Conservation (phyloP, 768 basidiomycete species). For the Pleurotus cornucopiae region DNA sequence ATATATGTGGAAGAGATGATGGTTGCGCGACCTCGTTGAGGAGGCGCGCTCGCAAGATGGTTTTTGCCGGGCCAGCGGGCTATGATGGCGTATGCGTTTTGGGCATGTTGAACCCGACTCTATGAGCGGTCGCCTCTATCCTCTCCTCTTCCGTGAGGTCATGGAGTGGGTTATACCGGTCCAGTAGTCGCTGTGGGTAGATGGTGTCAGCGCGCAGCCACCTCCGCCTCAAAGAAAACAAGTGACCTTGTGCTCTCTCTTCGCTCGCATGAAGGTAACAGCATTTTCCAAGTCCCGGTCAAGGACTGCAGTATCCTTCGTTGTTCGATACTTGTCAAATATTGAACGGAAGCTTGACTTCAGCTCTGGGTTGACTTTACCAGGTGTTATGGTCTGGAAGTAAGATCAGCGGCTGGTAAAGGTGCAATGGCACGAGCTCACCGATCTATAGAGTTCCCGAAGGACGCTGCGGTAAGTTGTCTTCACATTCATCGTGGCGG, state of each 20-base stretch:
- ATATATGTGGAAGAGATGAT: too few species aligned
- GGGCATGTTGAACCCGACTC: conserved; percentile 88
- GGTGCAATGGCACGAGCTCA: conserved; percentile 20
- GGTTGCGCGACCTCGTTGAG: too few species aligned
- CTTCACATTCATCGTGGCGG: not conserved
- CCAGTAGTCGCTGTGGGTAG: conserved; percentile 58
- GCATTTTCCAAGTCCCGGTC: conserved; percentile 54
- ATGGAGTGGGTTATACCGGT: conserved; percentile 82
- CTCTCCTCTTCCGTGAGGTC: conserved; percentile 79
- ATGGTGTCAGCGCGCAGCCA: not conserved
- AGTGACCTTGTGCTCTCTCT: conserved; percentile 73
- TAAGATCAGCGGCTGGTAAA: not conserved
- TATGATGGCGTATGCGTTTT: conserved; percentile 18
- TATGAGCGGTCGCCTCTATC: conserved; percentile 76
- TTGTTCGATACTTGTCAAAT: conserved; percentile 36
- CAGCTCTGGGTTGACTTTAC: conserved; percentile 39
- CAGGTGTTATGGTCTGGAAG: conserved; percentile 24
- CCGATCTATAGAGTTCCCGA: conserved; percentile 51
- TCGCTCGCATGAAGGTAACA: conserved; percentile 64
- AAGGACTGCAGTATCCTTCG: conserved; percentile 20
- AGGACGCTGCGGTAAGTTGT: conserved; percentile 46
- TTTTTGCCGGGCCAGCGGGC: too few species aligned
- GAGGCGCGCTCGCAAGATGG: too few species aligned
- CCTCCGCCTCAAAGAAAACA: not conserved
- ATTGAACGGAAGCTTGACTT: conserved; percentile 49